These are phyloP conservation scores for Petrea volubilis DNA, from an alignment of 257 asterid genomes.

Conservation along the genomic window DNA sequence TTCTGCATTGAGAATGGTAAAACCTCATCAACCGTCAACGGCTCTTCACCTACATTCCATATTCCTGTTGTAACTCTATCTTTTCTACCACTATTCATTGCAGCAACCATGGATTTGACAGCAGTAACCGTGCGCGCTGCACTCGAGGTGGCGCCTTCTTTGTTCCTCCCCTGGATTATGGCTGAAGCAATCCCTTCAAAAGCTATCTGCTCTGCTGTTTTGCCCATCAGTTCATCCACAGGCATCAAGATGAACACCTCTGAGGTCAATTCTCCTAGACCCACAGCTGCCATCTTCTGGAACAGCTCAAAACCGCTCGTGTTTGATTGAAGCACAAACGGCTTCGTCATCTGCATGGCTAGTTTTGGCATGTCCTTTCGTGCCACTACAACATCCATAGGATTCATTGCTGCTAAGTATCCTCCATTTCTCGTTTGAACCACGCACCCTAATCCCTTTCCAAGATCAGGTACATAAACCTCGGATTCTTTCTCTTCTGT, in stretches of 20 bases:
- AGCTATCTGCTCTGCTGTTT: constrained; percentile 94
- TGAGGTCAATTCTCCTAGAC: constrained; percentile 62
- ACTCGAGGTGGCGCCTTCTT: constrained; percentile 83
- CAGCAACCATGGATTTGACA: constrained; percentile 71
- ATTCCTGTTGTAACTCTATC: constrained; percentile 76
- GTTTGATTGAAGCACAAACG: constrained; percentile 50
- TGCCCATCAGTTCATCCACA: constrained; percentile 76
- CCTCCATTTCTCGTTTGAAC: constrained; percentile 94
- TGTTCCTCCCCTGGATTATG: constrained; percentile 75
- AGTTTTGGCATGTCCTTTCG: constrained; percentile 70
- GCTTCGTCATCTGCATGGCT: constrained; percentile 85
- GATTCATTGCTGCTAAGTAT: constrained; percentile 77
- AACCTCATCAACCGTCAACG: constrained; percentile 54
- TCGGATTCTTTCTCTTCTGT: constrained; percentile 30
- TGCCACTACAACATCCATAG: constrained; percentile 44
- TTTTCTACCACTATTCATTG: constrained; percentile 59
- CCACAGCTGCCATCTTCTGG: constrained; percentile 71
- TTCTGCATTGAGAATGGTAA: constrained; percentile 74
- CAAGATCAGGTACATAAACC: constrained; percentile 69
- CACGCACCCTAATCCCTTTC: constrained; percentile 83
- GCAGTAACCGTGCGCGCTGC: constrained; percentile 76
- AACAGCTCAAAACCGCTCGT: constrained; percentile 66
- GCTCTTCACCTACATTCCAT: constrained; percentile 74
- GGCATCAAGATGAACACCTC: constrained; percentile 66
- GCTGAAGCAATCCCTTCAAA: constrained; percentile 94